Percentiles rank a stretch among this genome's conserved stretches.
phyloP scores from a whole-genome alignment of 306 rosid species.

The Acacia crassicarpa region DNA sequence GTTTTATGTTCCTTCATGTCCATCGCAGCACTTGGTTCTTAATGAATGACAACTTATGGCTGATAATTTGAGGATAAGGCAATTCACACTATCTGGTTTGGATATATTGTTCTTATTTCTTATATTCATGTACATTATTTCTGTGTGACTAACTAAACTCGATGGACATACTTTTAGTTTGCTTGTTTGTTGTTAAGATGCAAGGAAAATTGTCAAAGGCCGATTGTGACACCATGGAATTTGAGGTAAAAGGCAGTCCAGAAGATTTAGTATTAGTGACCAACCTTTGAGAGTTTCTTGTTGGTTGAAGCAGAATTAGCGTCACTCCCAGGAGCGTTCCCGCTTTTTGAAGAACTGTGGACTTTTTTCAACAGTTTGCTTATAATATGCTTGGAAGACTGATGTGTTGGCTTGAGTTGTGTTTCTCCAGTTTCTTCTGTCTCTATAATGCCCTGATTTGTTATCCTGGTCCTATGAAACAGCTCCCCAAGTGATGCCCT shows the following conservation, averaged over 20 bases:
- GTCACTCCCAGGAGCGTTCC: constrained; percentile 32
- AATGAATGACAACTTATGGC: not conserved
- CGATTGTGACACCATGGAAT: constrained; percentile 15
- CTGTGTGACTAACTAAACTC: not conserved
- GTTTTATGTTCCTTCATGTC: constrained; percentile 3
- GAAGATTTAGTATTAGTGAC: constrained; percentile 41
- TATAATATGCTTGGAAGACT: constrained; percentile 58
- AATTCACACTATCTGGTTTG: constrained; percentile 13
- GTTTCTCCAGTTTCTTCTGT: constrained; percentile 39
- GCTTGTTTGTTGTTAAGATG: constrained; percentile 12
- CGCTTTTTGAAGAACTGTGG: constrained; percentile 46
- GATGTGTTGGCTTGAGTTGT: constrained; percentile 42
- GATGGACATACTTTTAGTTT: not conserved
- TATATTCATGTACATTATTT: constrained; percentile 9
- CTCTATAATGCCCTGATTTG: constrained; percentile 37
- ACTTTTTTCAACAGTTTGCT: constrained; percentile 63
- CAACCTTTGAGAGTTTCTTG: constrained; percentile 77
- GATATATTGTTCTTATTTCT: constrained; percentile 11
- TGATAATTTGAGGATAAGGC: constrained; percentile 15
- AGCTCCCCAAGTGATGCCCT: constrained; percentile 63
- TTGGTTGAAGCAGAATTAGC: constrained; percentile 47
- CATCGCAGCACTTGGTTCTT: constrained; percentile 20
- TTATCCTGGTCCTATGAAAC: constrained; percentile 58
- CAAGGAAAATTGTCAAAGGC: constrained; percentile 15
- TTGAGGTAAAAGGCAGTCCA: constrained; percentile 11